A percentile compares a stretch with the other conserved stretches of the same genome.
Evolutionary conservation across 179 eudicot species (phyloP).

Genomic region (Silene coronaria): DNA sequence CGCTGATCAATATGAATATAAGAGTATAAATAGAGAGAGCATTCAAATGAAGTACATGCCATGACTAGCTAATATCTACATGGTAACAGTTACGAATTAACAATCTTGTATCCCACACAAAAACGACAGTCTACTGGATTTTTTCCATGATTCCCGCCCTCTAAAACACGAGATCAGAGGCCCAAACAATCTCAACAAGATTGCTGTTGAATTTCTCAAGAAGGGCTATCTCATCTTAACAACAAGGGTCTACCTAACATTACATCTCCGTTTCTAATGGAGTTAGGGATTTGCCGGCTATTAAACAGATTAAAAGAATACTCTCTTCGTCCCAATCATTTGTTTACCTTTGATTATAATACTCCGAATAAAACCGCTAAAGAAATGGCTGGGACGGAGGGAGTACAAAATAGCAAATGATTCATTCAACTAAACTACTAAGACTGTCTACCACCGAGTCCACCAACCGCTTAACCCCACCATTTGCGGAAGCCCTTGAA

Average conservation of each 20-base stretch:
- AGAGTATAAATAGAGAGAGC: neutral
- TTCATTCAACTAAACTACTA: neutral
- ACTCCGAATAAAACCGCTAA: too few relatives aligned
- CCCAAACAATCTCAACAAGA: too few relatives aligned
- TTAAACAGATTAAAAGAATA: too few relatives aligned
- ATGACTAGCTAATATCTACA: conserved; percentile 1
- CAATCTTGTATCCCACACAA: neutral
- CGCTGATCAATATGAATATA: neutral
- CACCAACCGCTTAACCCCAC: too few relatives aligned
- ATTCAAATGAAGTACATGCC: neutral
- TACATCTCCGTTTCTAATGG: too few relatives aligned
- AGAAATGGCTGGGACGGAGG: too few relatives aligned
- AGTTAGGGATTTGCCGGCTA: too few relatives aligned
- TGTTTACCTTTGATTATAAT: neutral
- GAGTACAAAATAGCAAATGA: neutral
- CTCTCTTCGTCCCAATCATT: too few relatives aligned
- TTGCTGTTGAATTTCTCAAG: neutral
- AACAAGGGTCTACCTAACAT: neutral
- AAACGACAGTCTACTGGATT: neutral
- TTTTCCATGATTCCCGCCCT: too few relatives aligned
- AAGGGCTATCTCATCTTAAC: neutral
- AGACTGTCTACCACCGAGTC: neutral
- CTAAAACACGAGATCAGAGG: too few relatives aligned
- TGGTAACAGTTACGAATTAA: neutral
- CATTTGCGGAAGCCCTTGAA: too few relatives aligned